These are phyloP conservation scores for Debaryomyces subglobosus DNA, from an alignment of 1,139 yeast genomes.

Conservation along the genomic window DNA sequence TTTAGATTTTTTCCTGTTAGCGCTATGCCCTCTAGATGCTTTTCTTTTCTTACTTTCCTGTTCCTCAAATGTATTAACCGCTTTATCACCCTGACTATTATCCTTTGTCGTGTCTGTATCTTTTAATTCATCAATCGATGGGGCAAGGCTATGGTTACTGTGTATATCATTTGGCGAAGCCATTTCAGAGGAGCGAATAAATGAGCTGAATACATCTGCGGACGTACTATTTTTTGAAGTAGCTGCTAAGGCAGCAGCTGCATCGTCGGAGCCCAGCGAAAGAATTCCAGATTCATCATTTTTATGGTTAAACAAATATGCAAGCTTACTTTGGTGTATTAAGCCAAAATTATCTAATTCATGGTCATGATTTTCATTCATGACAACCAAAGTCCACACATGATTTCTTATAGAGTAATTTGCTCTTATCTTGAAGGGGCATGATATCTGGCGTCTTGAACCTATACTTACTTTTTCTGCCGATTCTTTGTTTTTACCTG, in stretches of 20 bases:
- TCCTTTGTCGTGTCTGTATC: background rate
- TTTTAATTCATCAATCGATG: conserved; percentile 2
- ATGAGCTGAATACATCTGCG: conserved; percentile 8
- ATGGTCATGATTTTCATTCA: conserved; percentile 57
- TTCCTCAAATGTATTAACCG: background rate
- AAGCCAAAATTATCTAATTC: conserved; percentile 14
- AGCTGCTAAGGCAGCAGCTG: background rate
- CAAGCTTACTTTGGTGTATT: background rate
- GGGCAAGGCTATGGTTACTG: background rate
- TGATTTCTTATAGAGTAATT: conserved; percentile 59
- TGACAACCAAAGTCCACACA: conserved; percentile 63
- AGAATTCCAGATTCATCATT: background rate
- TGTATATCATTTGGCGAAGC: conserved; percentile 4
- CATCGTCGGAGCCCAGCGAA: background rate
- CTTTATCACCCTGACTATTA: background rate
- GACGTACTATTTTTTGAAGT: background rate
- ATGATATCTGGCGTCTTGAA: conserved; percentile 35
- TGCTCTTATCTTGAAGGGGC: conserved; percentile 74
- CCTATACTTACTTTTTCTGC: conserved; percentile 16
- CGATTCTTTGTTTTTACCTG: conserved; percentile 24
- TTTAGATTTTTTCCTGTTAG: background rate
- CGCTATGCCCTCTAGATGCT: background rate
- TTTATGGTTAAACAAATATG: background rate
- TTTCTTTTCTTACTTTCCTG: background rate
- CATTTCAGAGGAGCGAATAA: conserved; percentile 9